Conservation (phyloP, 495 filamentous ascomycete species). For the Daldinia grandis region DNA sequence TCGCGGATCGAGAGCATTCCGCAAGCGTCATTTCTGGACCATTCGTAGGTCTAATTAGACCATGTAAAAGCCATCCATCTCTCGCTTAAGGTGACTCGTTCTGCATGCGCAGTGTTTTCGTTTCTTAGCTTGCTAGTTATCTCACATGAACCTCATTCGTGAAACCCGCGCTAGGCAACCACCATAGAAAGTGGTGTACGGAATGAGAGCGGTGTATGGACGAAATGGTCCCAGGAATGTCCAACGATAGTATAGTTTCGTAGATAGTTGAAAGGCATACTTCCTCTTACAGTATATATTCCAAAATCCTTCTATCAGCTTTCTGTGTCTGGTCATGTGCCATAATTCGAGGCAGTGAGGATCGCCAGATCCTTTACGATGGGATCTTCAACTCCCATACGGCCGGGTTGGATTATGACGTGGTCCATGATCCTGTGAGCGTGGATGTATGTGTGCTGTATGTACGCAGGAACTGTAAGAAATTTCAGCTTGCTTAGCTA, state of each 20-base stretch:
- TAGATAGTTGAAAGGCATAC: constrained; percentile 13
- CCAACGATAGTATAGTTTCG: neutral
- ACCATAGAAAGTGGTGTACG: neutral
- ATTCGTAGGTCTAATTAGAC: constrained; percentile 14
- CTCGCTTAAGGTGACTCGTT: constrained; percentile 16
- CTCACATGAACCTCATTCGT: constrained; percentile 13
- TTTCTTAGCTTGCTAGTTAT: constrained; percentile 2
- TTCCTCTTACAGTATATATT: constrained; percentile 15
- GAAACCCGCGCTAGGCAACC: neutral
- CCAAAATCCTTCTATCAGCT: neutral
- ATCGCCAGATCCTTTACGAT: constrained; percentile 29
- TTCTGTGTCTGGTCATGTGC: neutral
- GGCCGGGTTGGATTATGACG: constrained; percentile 1
- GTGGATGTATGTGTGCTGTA: constrained; percentile 7
- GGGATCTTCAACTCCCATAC: constrained; percentile 13
- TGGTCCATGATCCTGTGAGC: constrained; percentile 9
- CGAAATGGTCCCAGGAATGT: neutral
- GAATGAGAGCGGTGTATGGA: neutral
- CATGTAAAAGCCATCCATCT: neutral
- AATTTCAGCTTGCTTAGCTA: constrained; percentile 16
- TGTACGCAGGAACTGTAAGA: neutral
- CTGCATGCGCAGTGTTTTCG: constrained; percentile 15
- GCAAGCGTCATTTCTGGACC: constrained; percentile 20
- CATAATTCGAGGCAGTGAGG: constrained; percentile 19
- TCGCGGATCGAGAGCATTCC: constrained; percentile 2